A percentile compares a stretch with the other conserved stretches of the same genome.
phyloP scores from a whole-genome alignment of 208 protist species.

The Balamuthia mandrillaris region DNA sequence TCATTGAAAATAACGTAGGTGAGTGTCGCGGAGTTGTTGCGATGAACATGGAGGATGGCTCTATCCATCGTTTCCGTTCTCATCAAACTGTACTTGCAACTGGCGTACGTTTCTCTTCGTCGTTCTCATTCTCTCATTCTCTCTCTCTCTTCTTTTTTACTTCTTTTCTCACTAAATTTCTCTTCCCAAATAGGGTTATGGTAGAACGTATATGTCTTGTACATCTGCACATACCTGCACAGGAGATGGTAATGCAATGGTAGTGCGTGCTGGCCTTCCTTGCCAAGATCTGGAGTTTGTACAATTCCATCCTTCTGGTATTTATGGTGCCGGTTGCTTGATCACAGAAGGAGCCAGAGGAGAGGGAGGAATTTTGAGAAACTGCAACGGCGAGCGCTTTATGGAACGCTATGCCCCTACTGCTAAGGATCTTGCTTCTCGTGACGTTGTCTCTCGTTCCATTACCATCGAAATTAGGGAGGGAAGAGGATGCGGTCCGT shows the following conservation, averaged over 20 bases:
- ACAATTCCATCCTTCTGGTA: slow-evolving; percentile 99
- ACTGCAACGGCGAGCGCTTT: slow-evolving; percentile 96
- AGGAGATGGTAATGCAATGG: slow-evolving; percentile 97
- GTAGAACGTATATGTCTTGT: slow-evolving; percentile 92
- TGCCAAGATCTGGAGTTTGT: slow-evolving; percentile 98
- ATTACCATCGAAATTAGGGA: slow-evolving; percentile 97
- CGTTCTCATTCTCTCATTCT: background rate
- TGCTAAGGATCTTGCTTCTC: slow-evolving; percentile 97
- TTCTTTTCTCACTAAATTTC: background rate
- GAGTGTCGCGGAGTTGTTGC: slow-evolving; percentile 91
- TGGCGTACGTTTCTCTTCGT: slow-evolving; percentile 64
- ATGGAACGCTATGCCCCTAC: slow-evolving; percentile 98
- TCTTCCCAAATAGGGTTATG: slow-evolving; percentile 79
- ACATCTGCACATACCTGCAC: slow-evolving; percentile 98
- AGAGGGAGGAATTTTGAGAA: slow-evolving; percentile 96
- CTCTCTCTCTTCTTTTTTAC: background rate
- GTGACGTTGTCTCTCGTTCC: slow-evolving; percentile 97
- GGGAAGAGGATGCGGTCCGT: slow-evolving; percentile 72
- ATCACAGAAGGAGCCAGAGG: slow-evolving; percentile 94
- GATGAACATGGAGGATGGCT: slow-evolving; percentile 94
- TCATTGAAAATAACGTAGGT: background rate
- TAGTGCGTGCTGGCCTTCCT: slow-evolving; percentile 93
- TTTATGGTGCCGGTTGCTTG: slow-evolving; percentile 96
- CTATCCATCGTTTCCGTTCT: slow-evolving; percentile 93
- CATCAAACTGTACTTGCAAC: slow-evolving; percentile 96